A percentile compares a stretch with the other conserved stretches of the same genome.
These are phyloP conservation scores for Leccinum incarnatum DNA, from an alignment of 768 basidiomycete genomes.

Conservation along the genomic window DNA sequence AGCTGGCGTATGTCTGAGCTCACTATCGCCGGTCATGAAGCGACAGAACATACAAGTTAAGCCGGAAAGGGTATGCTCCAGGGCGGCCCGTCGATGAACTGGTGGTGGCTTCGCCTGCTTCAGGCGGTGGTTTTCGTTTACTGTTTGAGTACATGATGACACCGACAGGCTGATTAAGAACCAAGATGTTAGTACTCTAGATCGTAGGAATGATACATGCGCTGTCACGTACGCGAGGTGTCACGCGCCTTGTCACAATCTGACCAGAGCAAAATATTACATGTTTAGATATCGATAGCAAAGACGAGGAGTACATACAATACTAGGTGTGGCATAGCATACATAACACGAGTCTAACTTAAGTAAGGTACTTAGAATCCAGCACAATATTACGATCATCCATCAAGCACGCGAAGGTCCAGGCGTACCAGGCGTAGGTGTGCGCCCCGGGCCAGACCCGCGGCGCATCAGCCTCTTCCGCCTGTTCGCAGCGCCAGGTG, in stretches of 20 bases:
- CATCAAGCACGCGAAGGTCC: constrained; percentile 22
- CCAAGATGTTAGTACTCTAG: neutral
- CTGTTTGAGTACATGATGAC: constrained; percentile 23
- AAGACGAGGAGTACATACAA: constrained; percentile 22
- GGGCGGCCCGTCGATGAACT: neutral
- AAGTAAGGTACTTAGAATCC: constrained; percentile 26
- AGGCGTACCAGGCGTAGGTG: constrained; percentile 16
- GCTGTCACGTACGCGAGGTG: constrained; percentile 22
- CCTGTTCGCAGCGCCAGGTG: constrained; percentile 21
- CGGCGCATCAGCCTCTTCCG: constrained; percentile 31
- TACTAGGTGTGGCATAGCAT: constrained; percentile 30
- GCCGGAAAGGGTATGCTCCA: constrained; percentile 54
- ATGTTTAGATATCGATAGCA: constrained; percentile 16
- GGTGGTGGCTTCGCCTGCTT: neutral
- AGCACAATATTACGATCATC: neutral
- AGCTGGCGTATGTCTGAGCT: constrained; percentile 48
- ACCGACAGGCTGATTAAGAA: neutral
- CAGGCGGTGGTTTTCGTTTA: constrained; percentile 6
- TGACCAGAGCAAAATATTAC: neutral
- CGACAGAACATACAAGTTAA: constrained; percentile 68
- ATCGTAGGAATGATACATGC: neutral
- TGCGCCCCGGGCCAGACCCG: constrained; percentile 22
- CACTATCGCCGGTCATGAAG: neutral
- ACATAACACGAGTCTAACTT: constrained; percentile 23
- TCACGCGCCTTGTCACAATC: constrained; percentile 25